A percentile compares a stretch with the other conserved stretches of the same genome.
phyloP scores from a whole-genome alignment of 2,329 filamentous ascomycete genomes.

The Sarocladiaceae sp. region DNA sequence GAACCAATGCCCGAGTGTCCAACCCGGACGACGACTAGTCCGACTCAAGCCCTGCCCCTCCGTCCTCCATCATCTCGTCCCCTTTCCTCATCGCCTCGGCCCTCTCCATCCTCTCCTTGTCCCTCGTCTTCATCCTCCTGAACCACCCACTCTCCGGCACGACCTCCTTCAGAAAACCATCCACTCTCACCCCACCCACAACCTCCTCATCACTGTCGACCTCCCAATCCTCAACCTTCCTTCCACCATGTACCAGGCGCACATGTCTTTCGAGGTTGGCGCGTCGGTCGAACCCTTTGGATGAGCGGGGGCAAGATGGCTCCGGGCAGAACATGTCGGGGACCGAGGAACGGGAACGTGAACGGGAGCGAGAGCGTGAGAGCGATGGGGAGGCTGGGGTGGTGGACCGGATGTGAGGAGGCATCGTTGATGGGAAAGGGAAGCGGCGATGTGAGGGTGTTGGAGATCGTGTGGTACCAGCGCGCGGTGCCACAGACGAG shows the following conservation, averaged over 20 bases:
- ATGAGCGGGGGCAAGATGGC: slow-evolving; percentile 28
- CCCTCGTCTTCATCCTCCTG: slow-evolving; percentile 22
- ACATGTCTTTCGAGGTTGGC: slow-evolving; percentile 33
- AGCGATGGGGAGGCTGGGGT: slow-evolving; percentile 9
- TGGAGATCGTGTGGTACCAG: slow-evolving; percentile 14
- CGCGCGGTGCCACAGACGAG: slow-evolving; percentile 19
- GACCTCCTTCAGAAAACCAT: slow-evolving; percentile 59
- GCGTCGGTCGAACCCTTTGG: slow-evolving; percentile 27
- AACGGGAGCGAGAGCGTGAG: slow-evolving; percentile 19
- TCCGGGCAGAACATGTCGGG: slow-evolving; percentile 32
- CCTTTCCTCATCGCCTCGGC: not conserved
- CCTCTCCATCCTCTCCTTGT: slow-evolving; percentile 13
- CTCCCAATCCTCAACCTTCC: slow-evolving; percentile 20
- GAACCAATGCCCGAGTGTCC: too few species aligned
- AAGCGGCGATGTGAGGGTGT: slow-evolving; percentile 12
- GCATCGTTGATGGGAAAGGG: not conserved
- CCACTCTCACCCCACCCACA: slow-evolving; percentile 58
- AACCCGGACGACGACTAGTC: too few species aligned
- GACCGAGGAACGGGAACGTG: slow-evolving; percentile 21
- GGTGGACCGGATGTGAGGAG: slow-evolving; percentile 4
- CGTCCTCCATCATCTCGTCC: too few species aligned
- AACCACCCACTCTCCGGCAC: slow-evolving; percentile 42
- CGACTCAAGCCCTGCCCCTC: too few species aligned
- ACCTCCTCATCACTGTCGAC: slow-evolving; percentile 46
- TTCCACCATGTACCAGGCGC: slow-evolving; percentile 30